Conservation (phyloP, 306 rosid species). For the Spatholobus suberectus region DNA sequence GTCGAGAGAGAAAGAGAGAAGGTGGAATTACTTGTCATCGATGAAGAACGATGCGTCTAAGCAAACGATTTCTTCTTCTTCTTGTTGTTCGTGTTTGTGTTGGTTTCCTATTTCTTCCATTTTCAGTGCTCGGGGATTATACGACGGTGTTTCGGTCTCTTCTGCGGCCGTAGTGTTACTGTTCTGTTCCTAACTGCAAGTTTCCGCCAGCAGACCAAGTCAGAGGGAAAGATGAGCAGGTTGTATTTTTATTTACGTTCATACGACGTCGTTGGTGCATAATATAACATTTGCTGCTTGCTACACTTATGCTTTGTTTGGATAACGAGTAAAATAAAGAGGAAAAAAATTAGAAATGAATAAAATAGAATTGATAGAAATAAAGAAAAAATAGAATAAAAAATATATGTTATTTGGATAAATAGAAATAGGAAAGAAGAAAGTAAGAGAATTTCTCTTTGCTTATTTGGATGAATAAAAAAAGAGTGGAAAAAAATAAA, state of each 20-base stretch:
- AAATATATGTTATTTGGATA: no score
- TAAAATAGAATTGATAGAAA: no score
- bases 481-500: no score
- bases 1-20: not conserved
- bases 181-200: not conserved
- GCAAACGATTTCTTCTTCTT: constrained; percentile 75
- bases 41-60: constrained; percentile 77
- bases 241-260: not conserved
- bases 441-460: no score
- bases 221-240: not conserved
- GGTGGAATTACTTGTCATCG: constrained; percentile 65
- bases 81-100: constrained; percentile 22
- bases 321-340: no score
- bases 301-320: no score
- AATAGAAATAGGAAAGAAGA: no score
- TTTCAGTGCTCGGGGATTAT: not conserved
- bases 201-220: not conserved
- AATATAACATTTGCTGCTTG: not conserved
- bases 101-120: constrained; percentile 39
- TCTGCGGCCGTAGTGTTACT: not conserved
- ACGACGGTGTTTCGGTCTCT: constrained; percentile 27
- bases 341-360: no score
- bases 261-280: not conserved
- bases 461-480: no score
- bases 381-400: no score